Evolutionary conservation across 2,329 filamentous ascomycete genomes (phyloP).

Genomic region (Tolypocladium album): DNA sequence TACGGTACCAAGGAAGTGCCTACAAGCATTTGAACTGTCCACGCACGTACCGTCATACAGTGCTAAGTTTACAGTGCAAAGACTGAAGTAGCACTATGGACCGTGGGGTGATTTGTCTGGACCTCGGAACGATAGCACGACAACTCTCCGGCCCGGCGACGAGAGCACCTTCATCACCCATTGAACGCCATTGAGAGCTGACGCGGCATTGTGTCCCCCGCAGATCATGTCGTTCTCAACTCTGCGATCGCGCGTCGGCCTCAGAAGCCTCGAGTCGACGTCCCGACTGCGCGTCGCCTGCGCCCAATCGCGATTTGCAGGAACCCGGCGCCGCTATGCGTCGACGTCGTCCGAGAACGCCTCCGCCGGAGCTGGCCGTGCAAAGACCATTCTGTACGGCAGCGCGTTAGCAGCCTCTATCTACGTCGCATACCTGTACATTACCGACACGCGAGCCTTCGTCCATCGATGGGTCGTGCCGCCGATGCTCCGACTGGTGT

Average conservation of each 20-base stretch:
- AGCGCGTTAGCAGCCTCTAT: conserved; percentile 29
- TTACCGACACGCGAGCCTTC: conserved; percentile 65
- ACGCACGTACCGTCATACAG: too few species aligned
- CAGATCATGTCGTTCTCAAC: conserved; percentile 6
- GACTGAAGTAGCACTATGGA: background rate
- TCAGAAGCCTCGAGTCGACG: conserved; percentile 4
- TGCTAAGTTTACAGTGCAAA: background rate
- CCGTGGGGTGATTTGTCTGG: background rate
- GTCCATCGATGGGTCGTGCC: conserved; percentile 59
- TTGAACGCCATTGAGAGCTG: conserved; percentile 7
- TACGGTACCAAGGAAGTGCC: too few species aligned
- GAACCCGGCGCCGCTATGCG: conserved; percentile 16
- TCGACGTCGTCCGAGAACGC: conserved; percentile 19
- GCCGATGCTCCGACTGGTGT: conserved; percentile 52
- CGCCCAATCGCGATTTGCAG: background rate
- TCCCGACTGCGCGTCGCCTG: conserved; percentile 1
- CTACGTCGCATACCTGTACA: conserved; percentile 51
- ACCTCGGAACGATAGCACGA: background rate
- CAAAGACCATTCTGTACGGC: conserved; percentile 28
- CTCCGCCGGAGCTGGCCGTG: conserved; percentile 15
- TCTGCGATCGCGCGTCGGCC: conserved; percentile 5
- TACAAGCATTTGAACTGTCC: too few species aligned
- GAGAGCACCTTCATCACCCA: background rate
- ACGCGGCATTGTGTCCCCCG: conserved; percentile 2
- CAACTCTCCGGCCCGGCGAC: background rate